Percentiles rank a stretch among this genome's conserved stretches.
Evolutionary conservation across 1,284 basidiomycete species (phyloP).

Genomic region (Malassezia caprae): DNA sequence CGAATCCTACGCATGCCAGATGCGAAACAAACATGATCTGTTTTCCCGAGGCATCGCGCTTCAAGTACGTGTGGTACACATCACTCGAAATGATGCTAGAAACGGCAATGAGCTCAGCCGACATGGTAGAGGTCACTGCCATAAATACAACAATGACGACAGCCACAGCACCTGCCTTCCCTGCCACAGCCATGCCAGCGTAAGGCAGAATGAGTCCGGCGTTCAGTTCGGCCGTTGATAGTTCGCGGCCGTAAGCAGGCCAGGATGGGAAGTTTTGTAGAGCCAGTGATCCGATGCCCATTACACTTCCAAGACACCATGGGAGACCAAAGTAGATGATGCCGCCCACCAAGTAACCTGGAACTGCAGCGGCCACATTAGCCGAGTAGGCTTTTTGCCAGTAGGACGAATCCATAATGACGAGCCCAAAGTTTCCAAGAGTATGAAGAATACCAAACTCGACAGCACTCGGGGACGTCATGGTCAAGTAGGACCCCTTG

Average conservation of each 20-base stretch:
- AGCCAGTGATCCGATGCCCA: conserved; percentile 28
- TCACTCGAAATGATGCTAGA: conserved; percentile 32
- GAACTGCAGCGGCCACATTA: conserved; percentile 30
- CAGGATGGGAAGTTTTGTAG: conserved; percentile 29
- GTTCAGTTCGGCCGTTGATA: conserved; percentile 20
- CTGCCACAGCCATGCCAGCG: conserved; percentile 27
- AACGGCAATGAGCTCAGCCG: conserved; percentile 37
- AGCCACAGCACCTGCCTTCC: conserved; percentile 36
- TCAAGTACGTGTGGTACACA: conserved; percentile 35
- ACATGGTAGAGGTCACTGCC: conserved; percentile 25
- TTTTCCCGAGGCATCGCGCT: conserved; percentile 21
- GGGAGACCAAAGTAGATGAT: conserved; percentile 42
- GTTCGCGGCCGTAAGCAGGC: conserved; percentile 28
- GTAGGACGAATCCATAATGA: conserved; percentile 31
- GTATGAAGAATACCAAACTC: conserved; percentile 39
- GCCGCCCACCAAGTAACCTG: conserved; percentile 36
- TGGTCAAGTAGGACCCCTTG: conserved; percentile 21
- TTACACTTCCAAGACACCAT: conserved; percentile 34
- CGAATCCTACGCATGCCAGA: conserved; percentile 24
- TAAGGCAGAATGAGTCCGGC: conserved; percentile 33
- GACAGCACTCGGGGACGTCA: conserved; percentile 24
- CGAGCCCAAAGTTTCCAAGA: conserved; percentile 37
- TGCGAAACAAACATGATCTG: conserved; percentile 29
- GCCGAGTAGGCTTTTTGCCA: conserved; percentile 42
- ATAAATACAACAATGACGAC: conserved; percentile 23